Evolutionary conservation across 2,329 filamentous ascomycete genomes (phyloP).

Genomic region (Fusarium drepaniforme): DNA sequence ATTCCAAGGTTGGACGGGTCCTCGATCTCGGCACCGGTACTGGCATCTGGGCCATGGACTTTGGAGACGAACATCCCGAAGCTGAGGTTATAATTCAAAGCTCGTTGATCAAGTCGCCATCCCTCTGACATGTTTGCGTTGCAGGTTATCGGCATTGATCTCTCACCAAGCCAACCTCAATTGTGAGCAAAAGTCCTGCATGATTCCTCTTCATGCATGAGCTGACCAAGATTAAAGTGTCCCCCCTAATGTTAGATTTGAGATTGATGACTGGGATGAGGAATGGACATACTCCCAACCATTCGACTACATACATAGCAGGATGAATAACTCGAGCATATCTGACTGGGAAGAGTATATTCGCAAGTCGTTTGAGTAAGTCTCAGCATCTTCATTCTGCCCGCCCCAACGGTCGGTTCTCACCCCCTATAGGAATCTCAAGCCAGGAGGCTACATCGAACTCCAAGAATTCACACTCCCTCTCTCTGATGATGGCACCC

Average conservation of each 20-base stretch:
- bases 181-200: not conserved
- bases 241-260: conserved; percentile 12
- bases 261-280: conserved; percentile 19
- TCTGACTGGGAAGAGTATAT: conserved; percentile 9
- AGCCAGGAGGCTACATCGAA: conserved; percentile 17
- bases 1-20: conserved; percentile 3
- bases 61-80: conserved; percentile 17
- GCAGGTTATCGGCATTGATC: conserved; percentile 17
- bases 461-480: conserved; percentile 14
- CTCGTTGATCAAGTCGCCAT: not conserved
- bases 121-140: not conserved
- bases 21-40: conserved; percentile 20
- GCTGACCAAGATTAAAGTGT: conserved; percentile 2
- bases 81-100: conserved; percentile 6
- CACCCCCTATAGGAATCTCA: not conserved
- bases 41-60: conserved; percentile 16
- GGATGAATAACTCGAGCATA: conserved; percentile 13
- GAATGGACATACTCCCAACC: conserved; percentile 9
- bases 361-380: conserved; percentile 6
- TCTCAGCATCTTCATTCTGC: not conserved
- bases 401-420: not conserved
- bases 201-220: not conserved
- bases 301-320: conserved; percentile 19
- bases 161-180: conserved; percentile 12
- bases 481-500: conserved; percentile 10